phyloP scores from a whole-genome alignment of 257 asterid genomes.

The Solanum chmielewskii region DNA sequence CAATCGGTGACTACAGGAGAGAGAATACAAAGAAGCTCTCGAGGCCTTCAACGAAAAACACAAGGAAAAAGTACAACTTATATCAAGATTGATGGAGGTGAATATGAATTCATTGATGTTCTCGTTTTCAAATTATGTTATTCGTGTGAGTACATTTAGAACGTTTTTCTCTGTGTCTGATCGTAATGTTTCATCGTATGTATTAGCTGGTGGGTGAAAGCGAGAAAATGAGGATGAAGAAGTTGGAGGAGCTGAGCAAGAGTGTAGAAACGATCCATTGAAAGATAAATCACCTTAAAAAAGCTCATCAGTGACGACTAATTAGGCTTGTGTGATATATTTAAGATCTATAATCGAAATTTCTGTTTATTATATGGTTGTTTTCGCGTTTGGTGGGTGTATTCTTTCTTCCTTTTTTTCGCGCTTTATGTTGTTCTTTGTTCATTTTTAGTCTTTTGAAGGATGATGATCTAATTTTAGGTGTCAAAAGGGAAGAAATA shows the following conservation, averaged over 20 bases:
- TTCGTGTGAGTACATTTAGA: not conserved
- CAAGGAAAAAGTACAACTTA: constrained; percentile 41
- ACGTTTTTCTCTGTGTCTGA: not conserved
- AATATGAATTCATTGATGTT: not conserved
- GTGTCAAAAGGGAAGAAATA: not conserved
- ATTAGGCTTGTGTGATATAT: constrained; percentile 6
- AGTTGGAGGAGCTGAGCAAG: constrained; percentile 59
- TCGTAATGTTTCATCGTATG: not conserved
- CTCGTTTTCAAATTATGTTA: not conserved
- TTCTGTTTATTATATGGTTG: not conserved
- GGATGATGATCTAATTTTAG: not conserved
- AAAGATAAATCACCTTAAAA: not conserved
- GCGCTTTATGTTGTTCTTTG: not conserved
- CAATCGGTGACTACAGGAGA: constrained; percentile 23
- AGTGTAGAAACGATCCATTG: constrained; percentile 18
- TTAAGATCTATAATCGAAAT: constrained; percentile 2
- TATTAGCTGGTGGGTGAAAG: constrained; percentile 50
- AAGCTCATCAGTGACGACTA: not conserved
- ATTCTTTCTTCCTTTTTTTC: not conserved
- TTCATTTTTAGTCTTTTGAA: not conserved
- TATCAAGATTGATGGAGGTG: constrained; percentile 43
- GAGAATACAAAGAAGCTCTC: constrained; percentile 46
- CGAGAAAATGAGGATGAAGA: constrained; percentile 43
- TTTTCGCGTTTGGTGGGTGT: not conserved
- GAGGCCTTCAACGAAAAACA: constrained; percentile 48